phyloP scores from a whole-genome alignment of 2,329 filamentous ascomycete species.

The Macrophomina phaseolina region DNA sequence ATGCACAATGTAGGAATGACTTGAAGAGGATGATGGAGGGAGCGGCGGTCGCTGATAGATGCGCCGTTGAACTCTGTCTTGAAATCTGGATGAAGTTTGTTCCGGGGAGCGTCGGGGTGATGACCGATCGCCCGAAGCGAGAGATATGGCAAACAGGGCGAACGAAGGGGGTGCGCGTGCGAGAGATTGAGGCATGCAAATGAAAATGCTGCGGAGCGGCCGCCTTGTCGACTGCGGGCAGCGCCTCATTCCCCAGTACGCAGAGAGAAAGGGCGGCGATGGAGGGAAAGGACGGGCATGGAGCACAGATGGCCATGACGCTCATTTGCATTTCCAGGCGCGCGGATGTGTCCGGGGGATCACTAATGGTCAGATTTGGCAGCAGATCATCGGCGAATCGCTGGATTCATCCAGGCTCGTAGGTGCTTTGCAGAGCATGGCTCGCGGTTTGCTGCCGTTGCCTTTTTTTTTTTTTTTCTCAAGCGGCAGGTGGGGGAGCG shows the following conservation, averaged over 20 bases:
- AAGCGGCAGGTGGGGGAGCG: background rate
- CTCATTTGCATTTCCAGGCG: slow-evolving; percentile 1
- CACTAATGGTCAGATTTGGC: background rate
- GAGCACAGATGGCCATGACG: background rate
- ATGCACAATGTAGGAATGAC: no score
- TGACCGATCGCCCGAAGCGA: background rate
- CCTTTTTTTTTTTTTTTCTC: no score
- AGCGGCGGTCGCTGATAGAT: no score
- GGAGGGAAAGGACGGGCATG: background rate
- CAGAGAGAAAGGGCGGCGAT: background rate
- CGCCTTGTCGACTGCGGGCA: no score
- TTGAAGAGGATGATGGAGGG: no score
- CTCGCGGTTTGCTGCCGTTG: no score
- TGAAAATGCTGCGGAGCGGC: background rate
- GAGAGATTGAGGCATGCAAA: slow-evolving; percentile 14
- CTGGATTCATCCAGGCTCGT: slow-evolving; percentile 2
- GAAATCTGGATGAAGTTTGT: slow-evolving; percentile 2
- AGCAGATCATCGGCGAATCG: slow-evolving; percentile 17
- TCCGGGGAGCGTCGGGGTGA: background rate
- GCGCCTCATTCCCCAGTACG: background rate
- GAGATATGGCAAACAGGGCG: background rate
- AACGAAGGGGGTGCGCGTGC: background rate
- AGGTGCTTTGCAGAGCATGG: background rate
- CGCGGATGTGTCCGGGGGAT: slow-evolving; percentile 15
- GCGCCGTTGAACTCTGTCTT: no score